Evolutionary conservation across 2,329 filamentous ascomycete species (phyloP), one percentile per base, ranked within the genome.

Genomic region (Phialemoniopsis sp.): DNA sequence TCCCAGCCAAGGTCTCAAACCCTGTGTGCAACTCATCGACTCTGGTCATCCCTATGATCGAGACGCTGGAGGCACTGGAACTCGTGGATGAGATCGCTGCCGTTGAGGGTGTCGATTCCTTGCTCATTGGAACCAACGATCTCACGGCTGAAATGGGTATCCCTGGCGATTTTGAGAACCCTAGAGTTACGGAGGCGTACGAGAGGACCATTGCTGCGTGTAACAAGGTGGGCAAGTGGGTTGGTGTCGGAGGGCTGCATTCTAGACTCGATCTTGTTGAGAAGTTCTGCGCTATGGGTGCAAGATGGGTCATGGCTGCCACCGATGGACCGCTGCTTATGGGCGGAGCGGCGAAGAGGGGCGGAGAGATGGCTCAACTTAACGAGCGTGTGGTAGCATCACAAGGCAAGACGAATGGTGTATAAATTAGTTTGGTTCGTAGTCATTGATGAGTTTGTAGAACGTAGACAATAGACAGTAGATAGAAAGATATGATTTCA

Each of bases 41-140:
- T n/a, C 41, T 49, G 14, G 44, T 54, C 18, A 32, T 52, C 14
- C 44, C 62, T 1, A 62, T 53, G 50, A 47, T 54, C 18, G 40
- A 48, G 29, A 67, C 64, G 0, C 50, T 57, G 3, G 56, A 51
- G 14, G 62, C 59, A 1, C 53, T 68, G 2, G 61, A 62, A 14
- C 46, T 59, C 9, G 62, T 58, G 1, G 64, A 69, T 14, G 64
- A 65, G 38, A 58, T 67, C 28, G 53, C 60, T 2, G 62, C 62
- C 1, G 43, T 68, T 1, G 57, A 62, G 3, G 63, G 64, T 13
- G 63, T 67, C 5, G 64, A 67, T 37, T 56, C 50, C 3, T 43
- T 67, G 8, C 46, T 68, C 4, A 54, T 67, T 19, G 63, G 65
- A 12, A 59, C 61, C 4, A 67, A 65, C 38, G 65, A 67, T 41